Base-by-base conservation (phyloP, 441 rosid species). In the Aquilaria agallochum region DNA sequence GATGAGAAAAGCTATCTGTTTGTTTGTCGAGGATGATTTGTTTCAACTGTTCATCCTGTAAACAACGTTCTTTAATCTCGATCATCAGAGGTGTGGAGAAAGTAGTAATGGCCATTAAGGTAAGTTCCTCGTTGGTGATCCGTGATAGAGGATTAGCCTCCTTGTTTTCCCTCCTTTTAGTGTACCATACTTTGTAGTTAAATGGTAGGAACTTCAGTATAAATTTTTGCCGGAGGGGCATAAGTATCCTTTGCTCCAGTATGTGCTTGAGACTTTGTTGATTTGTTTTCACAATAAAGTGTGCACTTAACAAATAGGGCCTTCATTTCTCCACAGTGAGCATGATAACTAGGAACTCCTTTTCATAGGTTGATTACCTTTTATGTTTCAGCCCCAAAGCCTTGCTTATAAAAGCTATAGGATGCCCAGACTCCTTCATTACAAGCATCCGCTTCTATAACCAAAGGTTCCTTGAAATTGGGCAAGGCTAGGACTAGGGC, bases 281-380 rank as follows among this genome's bases (percentile, higher is more conserved):
- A 42, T 62, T 50, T 1, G 58, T 62, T 42, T 31, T 40, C 2
- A 52, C 20, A 3, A 33, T 11, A 27, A 62, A 52, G 2, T 27
- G 14, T 2, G 5, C 3, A 0, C 66, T 50, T 2, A 62, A 27
- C 2, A 62, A 34, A 42, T 62, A 53, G 1, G 49, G 50, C 2
- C 66, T 14, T 57, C 50, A 62, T 15, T 42, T 52, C 1, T 27
- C 8, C 3, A 62, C 14, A 2, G 66, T 50, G 1, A 9, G 7
- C 32, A 62, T 11, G n/a, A 53, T 34, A 0, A 15, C 66, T 10
- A 62, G 11, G 50, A 62, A 47, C 31, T 59, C 53, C 4, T 44
- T 40, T 14, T 49, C 52, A 20, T 46, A 46, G 13, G 50, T 7
- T 46, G 50, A 46, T 12, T 0, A 7, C 9, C 50, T 12, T 46